These are phyloP conservation scores for California macrophylla DNA, from an alignment of 441 rosid genomes.

Conservation along the genomic window DNA sequence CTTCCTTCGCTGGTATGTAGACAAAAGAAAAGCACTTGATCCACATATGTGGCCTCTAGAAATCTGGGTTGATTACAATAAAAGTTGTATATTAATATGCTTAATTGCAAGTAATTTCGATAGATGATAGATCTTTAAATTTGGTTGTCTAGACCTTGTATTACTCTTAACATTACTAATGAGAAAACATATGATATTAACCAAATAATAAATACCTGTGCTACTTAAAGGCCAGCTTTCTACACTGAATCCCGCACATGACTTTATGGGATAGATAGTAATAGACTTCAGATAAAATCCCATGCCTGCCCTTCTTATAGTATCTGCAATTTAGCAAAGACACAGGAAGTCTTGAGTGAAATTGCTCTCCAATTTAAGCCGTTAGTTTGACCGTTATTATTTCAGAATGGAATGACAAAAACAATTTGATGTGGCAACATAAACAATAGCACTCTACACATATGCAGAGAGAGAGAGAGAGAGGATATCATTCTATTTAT, in stretches of 20 bases:
- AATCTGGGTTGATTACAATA: neutral
- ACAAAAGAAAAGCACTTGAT: no score
- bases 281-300: constrained; percentile 48
- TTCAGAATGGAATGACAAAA: neutral
- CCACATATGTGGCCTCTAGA: no score
- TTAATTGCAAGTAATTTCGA: no score
- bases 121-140: neutral
- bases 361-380: neutral
- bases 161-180: neutral
- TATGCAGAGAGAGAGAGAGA: no score
- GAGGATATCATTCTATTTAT: neutral
- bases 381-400: neutral
- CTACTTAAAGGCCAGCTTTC: constrained; percentile 71
- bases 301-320: constrained; percentile 22
- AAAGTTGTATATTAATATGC: neutral
- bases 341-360: neutral
- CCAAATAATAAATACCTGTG: constrained; percentile 44
- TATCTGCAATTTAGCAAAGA: constrained; percentile 35
- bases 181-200: neutral
- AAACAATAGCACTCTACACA: no score
- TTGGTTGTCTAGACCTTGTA: neutral
- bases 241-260: constrained; percentile 75
- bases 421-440: no score
- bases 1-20: no score
- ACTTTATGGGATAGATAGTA: constrained; percentile 72